Evolutionary conservation across 2,329 filamentous ascomycete genomes (phyloP), one percentile per base, ranked within the genome.

Genomic region (Camptophora hylomeconis): DNA sequence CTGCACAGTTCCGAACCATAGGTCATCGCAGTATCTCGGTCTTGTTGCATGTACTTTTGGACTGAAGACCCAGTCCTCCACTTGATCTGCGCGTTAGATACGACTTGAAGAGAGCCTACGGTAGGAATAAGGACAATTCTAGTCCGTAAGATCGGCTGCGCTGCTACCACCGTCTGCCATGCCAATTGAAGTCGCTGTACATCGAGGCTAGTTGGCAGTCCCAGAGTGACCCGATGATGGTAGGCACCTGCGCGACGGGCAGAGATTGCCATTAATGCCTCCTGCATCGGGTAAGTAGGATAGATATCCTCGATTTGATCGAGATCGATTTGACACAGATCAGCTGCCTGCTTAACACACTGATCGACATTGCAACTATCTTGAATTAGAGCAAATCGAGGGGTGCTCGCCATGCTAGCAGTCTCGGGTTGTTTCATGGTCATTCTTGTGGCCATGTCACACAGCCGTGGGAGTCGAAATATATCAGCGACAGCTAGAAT

Each of bases 381-480:
- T 48, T 82, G 62, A 28, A 65, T 66, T 31, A 39, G 23, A 5
- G 32, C 30, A 14, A 38, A 36, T 15, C 23, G 29, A 5, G 23
- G n/a, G 2, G 86, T 69, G 0, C 49, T 51, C 44, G 81, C 78
- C 33, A 62, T 65, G 2, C 69, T 59, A 24, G 20, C n/a, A 10
- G 33, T 19, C 8, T 38, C 33, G 40, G 26, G 13, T 52, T 25
- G 9, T 42, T 44, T 4, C 3, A 50, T 40, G 7, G 33, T 38
- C 5, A 63, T 61, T 63, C 69, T 67, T 18, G 28, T 44, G 2
- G 57, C 57, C 55, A 66, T 57, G 5, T 61, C 57, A 1, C 43
- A 37, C 3, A 66, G 43, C 7, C 56, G 47, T 2, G 62, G 60
- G 5, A 52, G 44, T 3, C 53, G 51, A 26, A 51, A 48, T 4